Evolutionary conservation across 352 stramenopile species (phyloP), one percentile per base, ranked within the genome.

Genomic region (Blastocystis hominis): DNA sequence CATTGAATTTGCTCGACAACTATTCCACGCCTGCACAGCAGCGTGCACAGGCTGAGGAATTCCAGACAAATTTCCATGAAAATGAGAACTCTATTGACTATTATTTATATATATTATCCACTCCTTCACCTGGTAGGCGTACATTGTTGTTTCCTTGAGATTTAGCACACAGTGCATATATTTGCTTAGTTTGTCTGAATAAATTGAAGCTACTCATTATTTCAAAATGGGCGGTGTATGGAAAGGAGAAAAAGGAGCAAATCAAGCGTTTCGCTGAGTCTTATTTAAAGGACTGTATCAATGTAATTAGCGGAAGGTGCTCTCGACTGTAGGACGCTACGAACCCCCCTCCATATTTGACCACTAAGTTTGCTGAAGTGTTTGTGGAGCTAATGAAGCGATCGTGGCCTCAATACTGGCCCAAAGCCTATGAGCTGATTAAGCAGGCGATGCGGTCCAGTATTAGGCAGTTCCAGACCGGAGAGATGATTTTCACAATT

Each of bases 321-420:
- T 3, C 1, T 84, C 9, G 68, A 17, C 9, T 50, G 30, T 68
- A 84, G 72, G 72, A 61, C 20, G 54, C 9, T 38, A 54, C 50
- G 20, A 44, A 55, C 17, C 30, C 38, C 9, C 30, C 30, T 9
- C 42, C 36, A 13, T 84, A 69, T 47, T 50, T 84, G 17, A 38
- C 42, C 36, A 47, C 54, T 3, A 84, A 84, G 30, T 84, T 84
- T 46, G 72, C 72, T 36, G 72, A 69, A 47, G 50, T 84, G 53
- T 84, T 66, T 68, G 72, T 44, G 20, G 72, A 84, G 38, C 10
- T 84, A 13, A 84, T 84, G 46, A 84, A 84, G 55, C 72, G 72
- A 54, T 17, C 66, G 55, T 84, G 72, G 72, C 72, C 72, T 13
- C 72, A 84, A 53, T 10, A 46, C 34, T 84, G 72, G 72, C 17